phyloP scores from a whole-genome alignment of 225 moss, liverwort and hornwort species.

The Neckera pumila region DNA sequence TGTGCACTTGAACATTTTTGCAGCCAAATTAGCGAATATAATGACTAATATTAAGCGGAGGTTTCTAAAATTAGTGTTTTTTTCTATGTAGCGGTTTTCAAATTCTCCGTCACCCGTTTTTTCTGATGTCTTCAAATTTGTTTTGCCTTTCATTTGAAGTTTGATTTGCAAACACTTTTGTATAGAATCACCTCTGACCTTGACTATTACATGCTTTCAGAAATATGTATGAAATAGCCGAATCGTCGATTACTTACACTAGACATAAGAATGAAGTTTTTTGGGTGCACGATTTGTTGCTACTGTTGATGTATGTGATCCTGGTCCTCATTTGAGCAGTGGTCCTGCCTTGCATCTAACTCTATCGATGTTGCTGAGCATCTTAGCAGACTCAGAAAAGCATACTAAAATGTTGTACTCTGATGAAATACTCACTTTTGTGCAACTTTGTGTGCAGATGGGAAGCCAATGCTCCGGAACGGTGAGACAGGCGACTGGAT shows the following conservation, averaged over 20 bases:
- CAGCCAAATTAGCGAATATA: background rate
- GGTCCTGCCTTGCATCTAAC: background rate
- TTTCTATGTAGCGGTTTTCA: background rate
- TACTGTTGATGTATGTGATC: background rate
- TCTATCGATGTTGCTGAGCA: background rate
- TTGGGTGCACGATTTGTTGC: background rate
- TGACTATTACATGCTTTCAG: background rate
- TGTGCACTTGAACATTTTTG: background rate
- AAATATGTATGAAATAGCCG: background rate
- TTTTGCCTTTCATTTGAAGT: background rate
- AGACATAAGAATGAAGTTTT: background rate
- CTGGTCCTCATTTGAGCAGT: background rate
- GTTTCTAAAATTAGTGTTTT: background rate
- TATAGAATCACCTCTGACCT: background rate
- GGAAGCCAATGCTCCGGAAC: slow-evolving; percentile 98
- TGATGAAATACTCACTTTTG: background rate
- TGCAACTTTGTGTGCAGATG: slow-evolving; percentile 45
- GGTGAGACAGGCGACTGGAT: slow-evolving; percentile 99
- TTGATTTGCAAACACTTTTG: background rate
- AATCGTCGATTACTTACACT: background rate
- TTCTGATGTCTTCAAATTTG: background rate
- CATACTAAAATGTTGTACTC: background rate
- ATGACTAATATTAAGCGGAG: background rate
- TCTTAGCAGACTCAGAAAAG: background rate
- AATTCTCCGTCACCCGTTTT: background rate